Evolutionary conservation across 306 rosid genomes (phyloP).

Genomic region (Acacia acuminata): DNA sequence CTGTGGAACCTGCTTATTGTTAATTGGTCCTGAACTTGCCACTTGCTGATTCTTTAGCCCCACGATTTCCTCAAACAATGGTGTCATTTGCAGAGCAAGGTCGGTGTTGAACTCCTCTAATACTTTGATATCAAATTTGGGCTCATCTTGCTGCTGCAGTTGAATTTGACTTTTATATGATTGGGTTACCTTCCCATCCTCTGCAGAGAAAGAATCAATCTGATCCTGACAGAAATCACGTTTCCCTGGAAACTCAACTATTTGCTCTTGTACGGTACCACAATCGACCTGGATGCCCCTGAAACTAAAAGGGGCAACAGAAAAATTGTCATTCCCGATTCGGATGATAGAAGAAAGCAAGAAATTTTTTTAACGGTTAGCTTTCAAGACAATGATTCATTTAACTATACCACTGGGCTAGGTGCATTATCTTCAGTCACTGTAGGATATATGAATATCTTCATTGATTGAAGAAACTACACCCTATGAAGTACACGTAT

Average conservation of each 20-base stretch:
- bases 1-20: constrained; percentile 21
- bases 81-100: constrained; percentile 29
- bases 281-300: constrained; percentile 31
- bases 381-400: constrained; percentile 8
- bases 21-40: constrained; percentile 18
- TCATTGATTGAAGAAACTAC: background rate
- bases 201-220: no score
- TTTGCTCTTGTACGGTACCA: constrained; percentile 31
- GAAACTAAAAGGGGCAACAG: constrained; percentile 41
- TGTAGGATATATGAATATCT: background rate
- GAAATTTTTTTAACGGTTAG: background rate
- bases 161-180: constrained; percentile 34
- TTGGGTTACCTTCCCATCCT: background rate
- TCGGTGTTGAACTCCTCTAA: constrained; percentile 42
- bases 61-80: constrained; percentile 21
- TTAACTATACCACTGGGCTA: background rate
- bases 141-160: constrained; percentile 32
- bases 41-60: background rate
- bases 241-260: constrained; percentile 9
- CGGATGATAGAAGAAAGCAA: background rate
- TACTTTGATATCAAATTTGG: constrained; percentile 24
- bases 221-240: constrained; percentile 18
- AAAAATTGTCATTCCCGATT: constrained; percentile 45
- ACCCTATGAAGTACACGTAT: background rate
- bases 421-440: background rate